Evolutionary conservation across 805 yeast genomes (phyloP), one percentile per base, ranked within the genome.

Genomic region (Yarrowia sp.): DNA sequence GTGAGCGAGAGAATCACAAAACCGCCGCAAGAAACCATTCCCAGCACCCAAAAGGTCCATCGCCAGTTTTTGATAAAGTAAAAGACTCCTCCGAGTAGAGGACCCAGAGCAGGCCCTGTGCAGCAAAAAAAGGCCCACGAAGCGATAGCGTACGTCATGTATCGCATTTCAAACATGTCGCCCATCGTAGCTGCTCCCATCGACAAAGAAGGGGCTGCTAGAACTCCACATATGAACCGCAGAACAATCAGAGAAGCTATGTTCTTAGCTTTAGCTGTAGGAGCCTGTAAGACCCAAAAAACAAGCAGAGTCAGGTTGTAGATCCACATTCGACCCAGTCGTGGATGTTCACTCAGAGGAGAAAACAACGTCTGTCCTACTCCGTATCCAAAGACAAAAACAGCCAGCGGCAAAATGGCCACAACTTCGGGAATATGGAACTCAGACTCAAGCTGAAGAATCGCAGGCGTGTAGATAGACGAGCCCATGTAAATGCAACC

Each of bases 181-280:
- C 82, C 81, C 58, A 84, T 72, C 5, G 84, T 76, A 8, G 86
- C 88, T 66, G 92, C 92, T n/a, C 92, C 96, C 70, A 89, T 83
- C 4, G 96, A 87, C 73, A 90, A 80, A 0, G 95, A 91, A 4
- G 96, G 96, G 1, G 93, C 86, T 1, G 93, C 89, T 62, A 88
- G 81, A 22, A 87, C 80, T 1, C 96, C 96, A 30, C 90, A 80
- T 71, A 91, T 84, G 73, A 90, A 90, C 70, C 88, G 76, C 61
- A 83, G 71, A 0, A 81, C 77, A 2, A 79, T 74, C 64, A 85
- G 72, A 0, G 82, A 82, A 9, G 82, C 84, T 62, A 85, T 80
- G 69, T 81, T 81, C 14, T 76, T 68, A 2, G 78, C 78, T 54
- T 81, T 73, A 2, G 87, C 87, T 30, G 82, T 77, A 26, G 86